Percentiles rank a stretch among this genome's conserved stretches.
These are phyloP conservation scores for Logfia minima DNA, from an alignment of 129 eudicot genomes.

Conservation along the genomic window DNA sequence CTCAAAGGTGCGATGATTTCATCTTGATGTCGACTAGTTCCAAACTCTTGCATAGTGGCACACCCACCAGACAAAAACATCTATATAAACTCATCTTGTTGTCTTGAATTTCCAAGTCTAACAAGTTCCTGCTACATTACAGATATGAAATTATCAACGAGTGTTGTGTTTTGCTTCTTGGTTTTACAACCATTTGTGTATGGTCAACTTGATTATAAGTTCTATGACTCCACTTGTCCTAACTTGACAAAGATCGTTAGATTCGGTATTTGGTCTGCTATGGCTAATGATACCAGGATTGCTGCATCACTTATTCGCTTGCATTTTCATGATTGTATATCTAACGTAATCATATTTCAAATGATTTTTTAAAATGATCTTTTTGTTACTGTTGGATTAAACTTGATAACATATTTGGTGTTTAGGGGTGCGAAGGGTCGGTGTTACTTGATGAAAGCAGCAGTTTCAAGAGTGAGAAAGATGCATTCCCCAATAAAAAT, in stretches of 20 bases:
- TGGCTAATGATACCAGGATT: constrained; percentile 70
- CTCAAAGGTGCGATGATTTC: constrained; percentile 15
- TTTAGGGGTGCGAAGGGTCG: constrained; percentile 79
- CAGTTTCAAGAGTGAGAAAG: constrained; percentile 60
- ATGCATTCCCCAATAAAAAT: constrained; percentile 54
- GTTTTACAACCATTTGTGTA: constrained; percentile 41
- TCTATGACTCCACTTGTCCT: constrained; percentile 61
- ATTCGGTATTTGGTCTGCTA: constrained; percentile 60
- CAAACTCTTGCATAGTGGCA: constrained; percentile 36
- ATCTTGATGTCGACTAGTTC: constrained; percentile 42
- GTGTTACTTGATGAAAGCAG: constrained; percentile 63
- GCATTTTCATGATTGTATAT: constrained; percentile 86
- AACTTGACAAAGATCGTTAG: constrained; percentile 62
- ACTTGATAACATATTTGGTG: constrained; percentile 4
- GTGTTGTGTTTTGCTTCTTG: constrained; percentile 34
- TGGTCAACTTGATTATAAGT: constrained; percentile 61
- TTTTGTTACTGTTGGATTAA: neutral
- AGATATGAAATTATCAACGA: constrained; percentile 38
- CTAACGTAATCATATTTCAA: constrained; percentile 42
- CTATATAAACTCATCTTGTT: constrained; percentile 30
- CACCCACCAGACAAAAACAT: constrained; percentile 34
- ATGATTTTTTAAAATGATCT: neutral
- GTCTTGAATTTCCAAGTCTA: constrained; percentile 1
- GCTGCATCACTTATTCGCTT: constrained; percentile 83
- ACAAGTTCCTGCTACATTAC: constrained; percentile 6